Evolutionary conservation across 495 filamentous ascomycete species (phyloP), one percentile per base, ranked within the genome.

Genomic region (Penicilliopsis zonata): DNA sequence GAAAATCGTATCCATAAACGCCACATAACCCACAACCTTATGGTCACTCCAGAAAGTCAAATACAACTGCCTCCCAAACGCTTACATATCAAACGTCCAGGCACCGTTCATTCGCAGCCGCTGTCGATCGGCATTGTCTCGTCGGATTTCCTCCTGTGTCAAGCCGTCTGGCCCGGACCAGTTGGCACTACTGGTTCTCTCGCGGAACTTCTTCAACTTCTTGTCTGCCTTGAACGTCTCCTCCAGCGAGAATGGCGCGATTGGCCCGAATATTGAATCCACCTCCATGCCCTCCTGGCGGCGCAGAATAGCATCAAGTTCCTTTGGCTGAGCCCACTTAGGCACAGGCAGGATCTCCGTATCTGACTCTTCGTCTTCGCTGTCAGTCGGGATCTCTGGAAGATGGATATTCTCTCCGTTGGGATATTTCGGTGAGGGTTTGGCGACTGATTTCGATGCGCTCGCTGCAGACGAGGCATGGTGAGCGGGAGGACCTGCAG

Each of bases 181-280:
- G 53, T 93, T 90, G 5, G 90, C 92, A 51, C 85, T 93, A 41
- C 82, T 90, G 19, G 86, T 94, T 14, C 90, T 64, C 17, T 78
- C 76, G 15, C 92, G 69, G 63, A 93, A 96, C 51, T 80, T 78
- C 57, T 82, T 78, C 54, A 79, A 73, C 39, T 81, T 68, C 49
- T 82, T 82, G 50, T 77, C 82, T 37, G 74, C 70, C 47, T 72
- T 79, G 61, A 99, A 99, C 27, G 94, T 84, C 44, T 95, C 86
- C 47, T 99, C 90, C 70, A 99, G 82, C 38, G 82, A 77, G 47
- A 95, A 70, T 20, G 81, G 80, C 9, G 69, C 78, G 28, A 90
- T 81, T 2, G 83, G 80, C 1, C 90, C 90, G 47, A 99, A 99
- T 20, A 99, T 77, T 12, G 75, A 67, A 48, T 88, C 81, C 1